A percentile compares a stretch with the other conserved stretches of the same genome.
phyloP scores from a whole-genome alignment of 805 yeast species.

The Barnettozyma sp. region DNA sequence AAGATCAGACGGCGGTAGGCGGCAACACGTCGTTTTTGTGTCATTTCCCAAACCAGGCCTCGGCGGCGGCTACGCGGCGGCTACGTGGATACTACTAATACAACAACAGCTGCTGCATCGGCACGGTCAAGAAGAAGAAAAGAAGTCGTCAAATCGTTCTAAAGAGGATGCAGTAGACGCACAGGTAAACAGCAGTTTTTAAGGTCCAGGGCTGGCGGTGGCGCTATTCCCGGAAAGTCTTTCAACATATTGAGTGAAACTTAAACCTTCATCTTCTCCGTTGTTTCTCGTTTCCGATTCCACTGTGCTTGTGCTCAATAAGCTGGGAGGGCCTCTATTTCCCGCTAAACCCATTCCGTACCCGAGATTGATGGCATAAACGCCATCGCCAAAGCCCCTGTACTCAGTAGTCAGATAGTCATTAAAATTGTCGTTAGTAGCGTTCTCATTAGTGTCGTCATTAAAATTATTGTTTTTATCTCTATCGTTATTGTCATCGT shows the following conservation, averaged over 20 bases:
- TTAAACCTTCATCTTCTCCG: slow-evolving; percentile 1
- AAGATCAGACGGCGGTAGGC: too few relatives aligned
- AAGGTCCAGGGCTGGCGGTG: slow-evolving; percentile 4
- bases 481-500: slow-evolving; percentile 1
- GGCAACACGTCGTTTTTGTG: too few relatives aligned
- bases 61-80: too few relatives aligned
- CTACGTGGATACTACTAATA: too few relatives aligned
- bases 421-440: slow-evolving; percentile 1
- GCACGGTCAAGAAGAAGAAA: too few relatives aligned
- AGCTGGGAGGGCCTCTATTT: slow-evolving; percentile 24
- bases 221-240: slow-evolving; percentile 8
- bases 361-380: slow-evolving; percentile 21
- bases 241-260: slow-evolving; percentile 20
- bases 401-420: slow-evolving; percentile 3
- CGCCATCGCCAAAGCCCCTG: slow-evolving; percentile 11
- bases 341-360: slow-evolving; percentile 19
- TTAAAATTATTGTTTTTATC: neutral
- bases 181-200: too few relatives aligned
- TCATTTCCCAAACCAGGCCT: too few relatives aligned
- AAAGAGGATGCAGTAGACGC: too few relatives aligned
- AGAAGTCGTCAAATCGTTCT: too few relatives aligned
- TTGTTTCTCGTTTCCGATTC: slow-evolving; percentile 9
- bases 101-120: too few relatives aligned
- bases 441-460: neutral
- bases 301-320: slow-evolving; percentile 17